Percentiles rank a stretch among this genome's conserved stretches.
phyloP scores from a whole-genome alignment of 176 grass and related monocot species.

The Carex scoparia region DNA sequence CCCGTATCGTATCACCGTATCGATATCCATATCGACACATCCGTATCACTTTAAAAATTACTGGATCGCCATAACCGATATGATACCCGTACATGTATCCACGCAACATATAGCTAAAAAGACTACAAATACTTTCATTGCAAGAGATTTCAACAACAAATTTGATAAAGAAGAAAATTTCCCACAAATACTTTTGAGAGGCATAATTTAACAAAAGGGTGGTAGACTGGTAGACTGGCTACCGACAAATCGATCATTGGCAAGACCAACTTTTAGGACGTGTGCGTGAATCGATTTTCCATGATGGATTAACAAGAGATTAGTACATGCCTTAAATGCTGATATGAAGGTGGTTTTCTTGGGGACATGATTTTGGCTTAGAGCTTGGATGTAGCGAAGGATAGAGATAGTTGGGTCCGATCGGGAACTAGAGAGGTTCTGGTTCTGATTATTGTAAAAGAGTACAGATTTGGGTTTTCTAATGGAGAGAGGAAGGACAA shows the following conservation, averaged over 20 bases:
- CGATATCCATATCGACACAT: too few species aligned
- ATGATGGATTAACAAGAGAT: not conserved
- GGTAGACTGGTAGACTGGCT: not conserved
- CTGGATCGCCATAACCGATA: too few species aligned
- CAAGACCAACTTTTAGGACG: constrained; percentile 29
- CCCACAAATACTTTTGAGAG: too few species aligned
- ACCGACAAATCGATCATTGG: constrained; percentile 20
- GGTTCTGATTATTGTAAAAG: not conserved
- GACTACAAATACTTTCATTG: too few species aligned
- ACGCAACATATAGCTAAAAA: too few species aligned
- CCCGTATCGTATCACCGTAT: too few species aligned
- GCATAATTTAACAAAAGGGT: not conserved
- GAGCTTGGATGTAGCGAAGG: constrained; percentile 1
- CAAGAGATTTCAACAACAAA: too few species aligned
- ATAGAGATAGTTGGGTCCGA: constrained; percentile 24
- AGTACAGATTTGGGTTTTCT: not conserved
- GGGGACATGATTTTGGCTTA: constrained; percentile 10
- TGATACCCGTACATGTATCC: too few species aligned
- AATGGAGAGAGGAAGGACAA: not conserved
- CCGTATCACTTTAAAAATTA: too few species aligned
- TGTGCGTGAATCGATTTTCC: constrained; percentile 35
- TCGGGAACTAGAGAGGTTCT: not conserved
- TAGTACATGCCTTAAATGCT: constrained; percentile 26
- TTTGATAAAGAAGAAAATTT: too few species aligned
- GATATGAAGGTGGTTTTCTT: constrained; percentile 34